phyloP scores from a whole-genome alignment of 257 asterid species.

The Solanum paucissectum region DNA sequence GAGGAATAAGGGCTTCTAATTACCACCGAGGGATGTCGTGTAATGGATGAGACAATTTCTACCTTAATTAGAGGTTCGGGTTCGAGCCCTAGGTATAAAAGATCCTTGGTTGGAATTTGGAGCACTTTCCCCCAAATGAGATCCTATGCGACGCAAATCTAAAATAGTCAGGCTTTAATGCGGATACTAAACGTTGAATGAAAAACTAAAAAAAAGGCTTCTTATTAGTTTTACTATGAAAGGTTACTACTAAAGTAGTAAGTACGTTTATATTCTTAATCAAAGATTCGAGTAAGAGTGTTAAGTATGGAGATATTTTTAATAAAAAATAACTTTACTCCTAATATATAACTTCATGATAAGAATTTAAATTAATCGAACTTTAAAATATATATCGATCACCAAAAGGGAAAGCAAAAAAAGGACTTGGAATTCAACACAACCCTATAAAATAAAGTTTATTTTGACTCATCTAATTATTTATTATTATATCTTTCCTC shows the following conservation, averaged over 20 bases:
- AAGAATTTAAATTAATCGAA: not conserved
- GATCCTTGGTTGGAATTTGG: not conserved
- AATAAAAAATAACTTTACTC: not conserved
- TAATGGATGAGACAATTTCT: too few species aligned
- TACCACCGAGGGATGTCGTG: not conserved
- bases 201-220: not conserved
- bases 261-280: not conserved
- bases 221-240: not conserved
- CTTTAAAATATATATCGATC: not conserved
- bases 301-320: not conserved
- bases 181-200: not conserved
- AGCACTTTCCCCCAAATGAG: too few species aligned
- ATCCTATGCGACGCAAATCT: rapidly evolving
- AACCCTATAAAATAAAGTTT: not conserved
- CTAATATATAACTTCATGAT: rapidly evolving
- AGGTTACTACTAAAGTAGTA: not conserved
- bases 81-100: not conserved
- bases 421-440: not conserved
- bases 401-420: not conserved
- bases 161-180: not conserved
- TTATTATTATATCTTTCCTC: not conserved
- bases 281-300: not conserved
- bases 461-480: not conserved
- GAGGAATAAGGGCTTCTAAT: not conserved
- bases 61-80: rapidly evolving